Evolutionary conservation across 2,329 filamentous ascomycete species (phyloP), one percentile per base, ranked within the genome.

Genomic region (Beauveria sp.): DNA sequence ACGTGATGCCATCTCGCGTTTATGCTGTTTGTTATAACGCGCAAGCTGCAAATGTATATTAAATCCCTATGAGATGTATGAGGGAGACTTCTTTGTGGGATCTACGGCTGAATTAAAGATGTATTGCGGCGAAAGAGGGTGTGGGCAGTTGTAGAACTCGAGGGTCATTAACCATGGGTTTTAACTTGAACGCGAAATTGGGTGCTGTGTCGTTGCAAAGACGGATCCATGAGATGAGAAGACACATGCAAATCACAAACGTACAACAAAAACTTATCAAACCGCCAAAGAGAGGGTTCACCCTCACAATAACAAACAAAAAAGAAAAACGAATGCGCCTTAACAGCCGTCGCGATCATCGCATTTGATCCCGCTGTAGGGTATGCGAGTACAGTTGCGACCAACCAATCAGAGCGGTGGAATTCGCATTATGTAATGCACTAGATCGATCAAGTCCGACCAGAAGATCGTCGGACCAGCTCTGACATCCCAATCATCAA

Each of bases 401-500:
- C 18, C 26, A 40, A 28, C 56, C 52, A 61, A 61, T 41, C 55
- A 47, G 6, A 58, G 28, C n/a, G 24, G 48, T 40, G 41, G 1
- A 41, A 51, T 16, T 51, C 20, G 26, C 14, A 30, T 62, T 67
- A 67, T 62, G 55, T 67, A 67, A 67, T 64, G 63, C 62, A 16
- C 40, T 41, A 51, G 24, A 52, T 51, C 46, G 10, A 55, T 4
- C 30, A 24, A 16, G 14, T 6, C 16, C 24, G 64, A 37, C 28
- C 62, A 60, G 53, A 61, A 24, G 22, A 63, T 62, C 50, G 67
- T 64, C 54, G 63, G 65, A 69, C 55, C 65, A 68, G 37, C 44
- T 52, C 63, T 63, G 65, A 66, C 66, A 66, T 60, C 63, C 62
- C 67, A 68, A 66, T 62, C 61, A 59, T 65, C 63, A 63, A 65